phyloP scores from a whole-genome alignment of 2,329 filamentous ascomycete species.

The Aspergillus ustus region DNA sequence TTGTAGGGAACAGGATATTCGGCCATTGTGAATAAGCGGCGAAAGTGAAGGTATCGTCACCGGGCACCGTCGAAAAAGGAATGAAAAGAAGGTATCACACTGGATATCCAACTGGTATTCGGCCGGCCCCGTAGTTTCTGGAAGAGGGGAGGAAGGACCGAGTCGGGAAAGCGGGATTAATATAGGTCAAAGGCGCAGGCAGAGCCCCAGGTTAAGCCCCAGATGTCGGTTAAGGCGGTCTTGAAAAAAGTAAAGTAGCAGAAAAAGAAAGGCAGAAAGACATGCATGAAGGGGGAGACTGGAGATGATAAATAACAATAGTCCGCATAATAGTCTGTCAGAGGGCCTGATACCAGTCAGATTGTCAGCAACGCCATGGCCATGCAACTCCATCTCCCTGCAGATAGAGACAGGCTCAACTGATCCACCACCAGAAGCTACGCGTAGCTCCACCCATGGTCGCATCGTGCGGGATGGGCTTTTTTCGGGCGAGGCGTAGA shows the following conservation, averaged over 20 bases:
- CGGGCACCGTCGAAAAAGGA: conserved; percentile 14
- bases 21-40: conserved; percentile 34
- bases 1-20: conserved; percentile 62
- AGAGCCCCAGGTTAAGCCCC: conserved; percentile 4
- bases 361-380: conserved; percentile 13
- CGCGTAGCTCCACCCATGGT: conserved; percentile 23
- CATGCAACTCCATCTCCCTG: conserved; percentile 19
- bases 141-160: neutral
- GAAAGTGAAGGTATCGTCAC: conserved; percentile 3
- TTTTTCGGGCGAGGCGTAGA: conserved; percentile 8
- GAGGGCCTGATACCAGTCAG: conserved; percentile 24
- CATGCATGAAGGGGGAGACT: conserved; percentile 14
- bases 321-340: conserved; percentile 18
- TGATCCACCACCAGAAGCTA: conserved; percentile 31
- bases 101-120: conserved; percentile 14
- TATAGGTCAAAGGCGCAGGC: conserved; percentile 9
- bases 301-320: conserved; percentile 25
- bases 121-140: conserved; percentile 9
- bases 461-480: conserved; percentile 27
- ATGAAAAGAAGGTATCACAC: conserved; percentile 18
- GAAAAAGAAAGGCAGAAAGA: conserved; percentile 16
- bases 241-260: conserved; percentile 12
- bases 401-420: conserved; percentile 16
- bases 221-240: neutral
- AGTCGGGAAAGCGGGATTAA: neutral